phyloP scores from a whole-genome alignment of 805 yeast genomes.

The Starmerella etchellsii region DNA sequence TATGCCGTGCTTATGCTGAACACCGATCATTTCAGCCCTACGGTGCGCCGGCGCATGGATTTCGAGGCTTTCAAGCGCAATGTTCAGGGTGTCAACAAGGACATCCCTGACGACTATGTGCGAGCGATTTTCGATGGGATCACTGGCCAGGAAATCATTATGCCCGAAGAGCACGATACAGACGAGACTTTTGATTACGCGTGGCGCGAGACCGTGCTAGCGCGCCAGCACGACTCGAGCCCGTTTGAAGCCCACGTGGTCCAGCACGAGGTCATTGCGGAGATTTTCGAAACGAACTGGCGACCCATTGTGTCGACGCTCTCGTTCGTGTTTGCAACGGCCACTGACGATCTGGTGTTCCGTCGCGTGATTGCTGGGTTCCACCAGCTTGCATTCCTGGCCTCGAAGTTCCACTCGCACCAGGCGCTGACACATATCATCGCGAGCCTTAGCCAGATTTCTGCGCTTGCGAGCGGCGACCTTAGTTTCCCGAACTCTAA shows the following conservation, averaged over 20 bases:
- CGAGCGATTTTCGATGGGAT: constrained; percentile 71
- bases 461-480: constrained; percentile 45
- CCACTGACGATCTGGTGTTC: constrained; percentile 79
- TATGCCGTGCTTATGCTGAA: constrained; percentile 89
- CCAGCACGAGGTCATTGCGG: constrained; percentile 46
- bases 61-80: constrained; percentile 69
- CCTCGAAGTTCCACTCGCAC: constrained; percentile 47
- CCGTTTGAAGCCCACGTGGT: constrained; percentile 16
- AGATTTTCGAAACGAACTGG: constrained; percentile 53
- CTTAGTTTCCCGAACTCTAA: constrained; percentile 23
- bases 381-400: constrained; percentile 71
- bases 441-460: constrained; percentile 51
- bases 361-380: constrained; percentile 77
- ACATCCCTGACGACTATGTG: constrained; percentile 78
- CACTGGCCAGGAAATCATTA: constrained; percentile 73
- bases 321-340: constrained; percentile 68
- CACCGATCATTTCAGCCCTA: constrained; percentile 88
- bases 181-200: constrained; percentile 83
- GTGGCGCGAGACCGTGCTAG: constrained; percentile 29
- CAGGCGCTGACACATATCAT: constrained; percentile 53
- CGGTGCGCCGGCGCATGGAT: constrained; percentile 83
- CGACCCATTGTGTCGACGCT: constrained; percentile 57
- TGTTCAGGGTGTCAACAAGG: constrained; percentile 66
- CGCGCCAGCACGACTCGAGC: constrained; percentile 15
- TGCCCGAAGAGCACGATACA: constrained; percentile 96